A percentile compares a stretch with the other conserved stretches of the same genome.
Conservation (phyloP, 83 land plant species). For the Picea abies region DNA sequence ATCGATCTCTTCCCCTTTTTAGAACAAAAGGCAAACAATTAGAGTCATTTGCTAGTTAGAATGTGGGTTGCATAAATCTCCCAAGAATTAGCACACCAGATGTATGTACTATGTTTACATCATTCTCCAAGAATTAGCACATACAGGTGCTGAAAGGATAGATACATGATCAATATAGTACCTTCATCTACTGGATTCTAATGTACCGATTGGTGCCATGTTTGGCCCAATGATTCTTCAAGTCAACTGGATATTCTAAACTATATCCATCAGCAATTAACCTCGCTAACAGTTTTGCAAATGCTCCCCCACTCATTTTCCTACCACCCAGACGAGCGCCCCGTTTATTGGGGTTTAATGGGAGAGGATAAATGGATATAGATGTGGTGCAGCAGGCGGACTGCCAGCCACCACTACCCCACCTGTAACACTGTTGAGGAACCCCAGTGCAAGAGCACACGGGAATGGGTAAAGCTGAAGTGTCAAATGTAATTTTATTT, state of each 20-base stretch:
- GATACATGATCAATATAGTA: no score
- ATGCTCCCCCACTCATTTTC: constrained; percentile 23
- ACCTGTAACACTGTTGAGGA: constrained; percentile 26
- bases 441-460: constrained; percentile 30
- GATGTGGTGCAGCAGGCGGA: constrained; percentile 23
- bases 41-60: no score
- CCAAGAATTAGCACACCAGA: no score
- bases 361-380: constrained; percentile 17
- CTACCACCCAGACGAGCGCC: constrained; percentile 11
- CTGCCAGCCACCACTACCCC: constrained; percentile 27
- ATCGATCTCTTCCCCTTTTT: no score
- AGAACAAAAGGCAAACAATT: no score
- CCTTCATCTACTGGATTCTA: constrained; percentile 5
- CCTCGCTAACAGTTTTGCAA: constrained; percentile 8
- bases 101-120: no score
- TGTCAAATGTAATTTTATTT: not conserved
- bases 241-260: constrained; percentile 8
- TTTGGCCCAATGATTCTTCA: constrained; percentile 23
- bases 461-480: constrained; percentile 17
- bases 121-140: no score
- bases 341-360: constrained; percentile 17
- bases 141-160: no score
- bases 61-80: no score
- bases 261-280: constrained; percentile 4
- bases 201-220: constrained; percentile 23